Evolutionary conservation across 1,284 basidiomycete genomes (phyloP), one percentile per base, ranked within the genome.

Genomic region (Stereum hirsutum): DNA sequence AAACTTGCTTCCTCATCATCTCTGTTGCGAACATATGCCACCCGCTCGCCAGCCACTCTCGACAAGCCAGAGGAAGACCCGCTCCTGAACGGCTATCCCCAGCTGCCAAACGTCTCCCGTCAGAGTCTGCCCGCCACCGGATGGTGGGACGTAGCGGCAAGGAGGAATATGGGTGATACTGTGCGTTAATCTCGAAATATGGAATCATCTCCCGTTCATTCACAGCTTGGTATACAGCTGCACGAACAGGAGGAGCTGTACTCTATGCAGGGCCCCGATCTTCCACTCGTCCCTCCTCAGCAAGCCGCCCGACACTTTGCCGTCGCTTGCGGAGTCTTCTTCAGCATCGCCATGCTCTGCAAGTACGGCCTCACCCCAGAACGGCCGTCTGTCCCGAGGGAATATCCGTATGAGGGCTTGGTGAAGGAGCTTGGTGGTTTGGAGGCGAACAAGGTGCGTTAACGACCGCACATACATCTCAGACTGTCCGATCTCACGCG

Each of bases 201-300:
- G 11, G 31, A 17, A 10, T 32, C 26, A 38, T 30, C 14, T 11
- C 26, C 26, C 8, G 41, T 42, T 14, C 36, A 24, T 46, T 40
- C 45, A 41, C 46, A 34, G 40, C 33, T 31, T 32, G 19, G 32
- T 36, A 44, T 45, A 37, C 55, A 92, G 89, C 60, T 92, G 27
- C 89, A 90, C 52, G 87, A 90, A 62, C 74, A 80, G 56, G 87
- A 92, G 52, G 90, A 94, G 56, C 67, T 85, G 19, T 65, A 86
- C 48, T 85, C 83, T 36, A 89, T 93, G 84, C 93, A 88, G 89
- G 85, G 86, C 36, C 89, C 89, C 14, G 90, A 94, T 56, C 69
- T 78, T 35, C 71, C 84, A 36, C 60, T 64, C 32, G 64, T 85
- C 15, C 62, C 69, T 15, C 76, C 81, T 30, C 59, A 66, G 14